Evolutionary conservation across 2,329 filamentous ascomycete genomes (phyloP).

Genomic region (Teratosphaeria zuluensis): DNA sequence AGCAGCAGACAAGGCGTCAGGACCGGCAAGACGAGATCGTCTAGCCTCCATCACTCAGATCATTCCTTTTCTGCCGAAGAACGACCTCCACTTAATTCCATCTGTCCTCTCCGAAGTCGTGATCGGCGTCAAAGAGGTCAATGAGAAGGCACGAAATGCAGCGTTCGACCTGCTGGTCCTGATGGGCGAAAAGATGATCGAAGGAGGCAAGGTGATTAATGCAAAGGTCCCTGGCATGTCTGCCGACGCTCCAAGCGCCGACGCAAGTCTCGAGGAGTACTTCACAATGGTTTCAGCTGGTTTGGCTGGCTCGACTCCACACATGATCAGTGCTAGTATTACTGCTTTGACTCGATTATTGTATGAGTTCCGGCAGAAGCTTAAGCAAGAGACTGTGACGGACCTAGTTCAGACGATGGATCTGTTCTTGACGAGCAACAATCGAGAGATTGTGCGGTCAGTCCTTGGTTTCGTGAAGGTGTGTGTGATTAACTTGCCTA

Average conservation of each 20-base stretch:
- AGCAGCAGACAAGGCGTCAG: constrained; percentile 74
- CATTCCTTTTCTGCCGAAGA: constrained; percentile 65
- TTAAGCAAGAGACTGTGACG: constrained; percentile 60
- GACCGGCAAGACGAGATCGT: constrained; percentile 77
- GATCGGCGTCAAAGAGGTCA: constrained; percentile 93
- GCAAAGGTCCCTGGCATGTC: constrained; percentile 82
- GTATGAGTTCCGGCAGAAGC: constrained; percentile 71
- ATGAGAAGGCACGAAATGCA: constrained; percentile 81
- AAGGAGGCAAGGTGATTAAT: constrained; percentile 69
- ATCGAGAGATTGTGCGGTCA: constrained; percentile 89
- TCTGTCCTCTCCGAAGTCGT: constrained; percentile 87
- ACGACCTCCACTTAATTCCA: constrained; percentile 85
- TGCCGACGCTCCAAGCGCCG: constrained; percentile 60
- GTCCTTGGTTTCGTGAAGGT: constrained; percentile 96
- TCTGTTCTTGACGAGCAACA: constrained; percentile 90
- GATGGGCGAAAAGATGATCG: constrained; percentile 74
- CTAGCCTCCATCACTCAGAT: constrained; percentile 73
- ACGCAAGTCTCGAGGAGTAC: constrained; percentile 84
- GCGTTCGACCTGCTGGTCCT: constrained; percentile 85
- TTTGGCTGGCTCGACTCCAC: constrained; percentile 81
- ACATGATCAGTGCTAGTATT: constrained; percentile 97
- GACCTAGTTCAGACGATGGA: constrained; percentile 93
- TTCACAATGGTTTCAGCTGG: constrained; percentile 98
- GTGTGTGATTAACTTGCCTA: constrained; percentile 75
- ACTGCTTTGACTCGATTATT: constrained; percentile 88